Percentiles rank a stretch among this genome's conserved stretches.
phyloP scores from a whole-genome alignment of 176 grass and related monocot genomes.

The Carex cristatella region DNA sequence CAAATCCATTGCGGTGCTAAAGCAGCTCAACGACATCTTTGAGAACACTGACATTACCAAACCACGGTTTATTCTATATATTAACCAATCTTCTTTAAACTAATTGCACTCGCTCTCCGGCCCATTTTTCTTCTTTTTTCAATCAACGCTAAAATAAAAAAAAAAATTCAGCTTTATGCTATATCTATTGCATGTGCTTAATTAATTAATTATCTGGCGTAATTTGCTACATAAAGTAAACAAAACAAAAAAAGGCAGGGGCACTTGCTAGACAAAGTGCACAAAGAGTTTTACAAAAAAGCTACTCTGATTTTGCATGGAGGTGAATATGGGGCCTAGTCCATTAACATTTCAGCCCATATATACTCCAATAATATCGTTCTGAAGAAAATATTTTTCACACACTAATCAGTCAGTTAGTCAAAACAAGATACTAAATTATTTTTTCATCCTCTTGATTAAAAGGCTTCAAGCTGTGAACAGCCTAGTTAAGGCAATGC shows the following conservation, averaged over 20 bases:
- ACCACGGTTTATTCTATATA: constrained; percentile 24
- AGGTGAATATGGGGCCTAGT: neutral
- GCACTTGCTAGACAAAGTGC: neutral
- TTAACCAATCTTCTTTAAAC: neutral
- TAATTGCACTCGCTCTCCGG: neutral
- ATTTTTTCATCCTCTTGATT: neutral
- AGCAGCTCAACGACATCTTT: constrained; percentile 35
- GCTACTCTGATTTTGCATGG: neutral
- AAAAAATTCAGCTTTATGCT: too few species aligned
- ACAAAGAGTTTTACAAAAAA: neutral
- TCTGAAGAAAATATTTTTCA: neutral
- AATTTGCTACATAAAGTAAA: neutral
- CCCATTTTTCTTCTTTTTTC: neutral
- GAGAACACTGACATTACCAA: constrained; percentile 35
- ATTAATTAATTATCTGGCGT: neutral
- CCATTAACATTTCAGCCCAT: neutral
- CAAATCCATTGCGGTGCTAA: constrained; percentile 26
- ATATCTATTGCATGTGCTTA: neutral
- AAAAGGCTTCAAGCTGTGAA: constrained; percentile 29
- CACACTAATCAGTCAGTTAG: neutral
- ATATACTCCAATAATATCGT: neutral
- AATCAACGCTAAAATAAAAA: neutral
- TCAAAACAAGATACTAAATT: neutral
- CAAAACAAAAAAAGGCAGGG: neutral
- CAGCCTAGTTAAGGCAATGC: constrained; percentile 38